These are phyloP conservation scores for Colletotrichum godetiae DNA, from an alignment of 2,329 filamentous ascomycete genomes.

Conservation along the genomic window DNA sequence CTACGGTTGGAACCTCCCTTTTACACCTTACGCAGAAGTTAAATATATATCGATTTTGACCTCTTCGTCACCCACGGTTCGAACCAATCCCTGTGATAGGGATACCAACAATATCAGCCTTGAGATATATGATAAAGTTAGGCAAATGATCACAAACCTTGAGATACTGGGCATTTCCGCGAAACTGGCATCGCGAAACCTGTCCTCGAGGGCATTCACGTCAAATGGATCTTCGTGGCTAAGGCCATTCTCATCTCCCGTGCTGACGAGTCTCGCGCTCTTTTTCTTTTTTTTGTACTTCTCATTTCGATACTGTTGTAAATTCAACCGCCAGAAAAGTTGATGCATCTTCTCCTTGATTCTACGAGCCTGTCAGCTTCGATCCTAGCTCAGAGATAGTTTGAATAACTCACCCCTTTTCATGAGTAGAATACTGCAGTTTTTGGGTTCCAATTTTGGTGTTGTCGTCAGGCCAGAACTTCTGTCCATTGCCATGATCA, in stretches of 20 bases:
- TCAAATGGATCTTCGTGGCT: not conserved
- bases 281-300: constrained; percentile 12
- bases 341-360: constrained; percentile 15
- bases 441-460: rapidly evolving
- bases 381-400: too few species aligned
- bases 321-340: constrained; percentile 30
- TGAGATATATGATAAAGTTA: too few species aligned
- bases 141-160: too few species aligned
- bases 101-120: too few species aligned
- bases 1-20: too few species aligned
- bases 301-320: constrained; percentile 16
- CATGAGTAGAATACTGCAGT: not conserved
- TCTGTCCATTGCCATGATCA: not conserved
- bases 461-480: not conserved
- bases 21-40: too few species aligned
- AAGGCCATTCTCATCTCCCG: not conserved
- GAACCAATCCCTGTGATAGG: too few species aligned
- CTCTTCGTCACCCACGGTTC: too few species aligned
- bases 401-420: not conserved
- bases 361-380: not conserved
- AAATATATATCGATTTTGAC: too few species aligned
- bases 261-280: not conserved
- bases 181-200: too few species aligned
- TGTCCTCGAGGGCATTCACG: not conserved
- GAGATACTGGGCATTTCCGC: too few species aligned